Evolutionary conservation across 2,329 filamentous ascomycete species (phyloP).

Genomic region (Xylaria sp.): DNA sequence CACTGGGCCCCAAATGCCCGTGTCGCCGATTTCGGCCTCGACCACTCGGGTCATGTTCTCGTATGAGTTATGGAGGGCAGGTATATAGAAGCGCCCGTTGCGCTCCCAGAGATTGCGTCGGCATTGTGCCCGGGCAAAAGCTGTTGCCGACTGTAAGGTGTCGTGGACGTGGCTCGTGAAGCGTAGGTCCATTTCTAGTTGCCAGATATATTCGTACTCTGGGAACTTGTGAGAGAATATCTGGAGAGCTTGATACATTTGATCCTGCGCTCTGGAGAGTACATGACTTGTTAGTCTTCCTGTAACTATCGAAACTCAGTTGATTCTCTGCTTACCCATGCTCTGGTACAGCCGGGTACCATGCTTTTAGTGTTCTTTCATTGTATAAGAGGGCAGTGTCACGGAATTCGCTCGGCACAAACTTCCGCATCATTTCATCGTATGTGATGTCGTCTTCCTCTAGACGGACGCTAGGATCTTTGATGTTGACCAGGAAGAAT

Average conservation of each 20-base stretch:
- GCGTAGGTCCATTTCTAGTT: constrained; percentile 73
- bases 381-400: constrained; percentile 75
- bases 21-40: constrained; percentile 60
- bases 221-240: constrained; percentile 70
- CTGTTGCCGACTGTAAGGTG: constrained; percentile 53
- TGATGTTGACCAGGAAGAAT: constrained; percentile 69
- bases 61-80: constrained; percentile 71
- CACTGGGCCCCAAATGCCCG: constrained; percentile 57
- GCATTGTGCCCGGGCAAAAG: constrained; percentile 72
- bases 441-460: constrained; percentile 62
- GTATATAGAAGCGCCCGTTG: constrained; percentile 78
- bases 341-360: constrained; percentile 71
- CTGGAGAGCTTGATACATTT: constrained; percentile 42
- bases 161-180: constrained; percentile 70
- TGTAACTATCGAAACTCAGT: neutral
- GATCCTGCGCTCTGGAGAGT: constrained; percentile 33
- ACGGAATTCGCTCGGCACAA: constrained; percentile 70
- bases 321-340: constrained; percentile 22
- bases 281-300: neutral
- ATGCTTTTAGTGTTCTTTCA: constrained; percentile 70
- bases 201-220: constrained; percentile 70
- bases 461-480: constrained; percentile 63
- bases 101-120: constrained; percentile 78
- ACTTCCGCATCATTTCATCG: constrained; percentile 60
- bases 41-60: constrained; percentile 63